Evolutionary conservation across 345 rosid genomes (phyloP).

Genomic region (Melaleuca alternifolia): DNA sequence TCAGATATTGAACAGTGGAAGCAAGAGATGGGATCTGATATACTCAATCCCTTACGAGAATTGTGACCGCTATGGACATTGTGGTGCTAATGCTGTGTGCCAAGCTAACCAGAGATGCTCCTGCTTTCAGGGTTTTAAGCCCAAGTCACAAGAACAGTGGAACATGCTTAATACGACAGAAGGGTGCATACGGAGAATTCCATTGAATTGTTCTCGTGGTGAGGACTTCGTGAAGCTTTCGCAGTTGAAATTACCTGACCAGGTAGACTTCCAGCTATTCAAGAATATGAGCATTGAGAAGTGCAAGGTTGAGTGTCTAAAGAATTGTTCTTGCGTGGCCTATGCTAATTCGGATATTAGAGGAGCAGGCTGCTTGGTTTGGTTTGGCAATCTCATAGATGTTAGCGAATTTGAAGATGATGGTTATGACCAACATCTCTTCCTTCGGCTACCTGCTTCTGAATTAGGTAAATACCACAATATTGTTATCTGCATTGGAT

Average conservation of each 20-base stretch:
- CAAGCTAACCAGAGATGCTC: neutral
- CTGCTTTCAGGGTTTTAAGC: slow-evolving; percentile 26
- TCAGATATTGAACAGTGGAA: neutral
- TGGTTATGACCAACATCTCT: neutral
- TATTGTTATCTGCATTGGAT: neutral
- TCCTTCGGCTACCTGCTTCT: neutral
- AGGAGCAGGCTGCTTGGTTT: slow-evolving; percentile 21
- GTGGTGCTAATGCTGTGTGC: neutral
- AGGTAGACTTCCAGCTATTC: slow-evolving; percentile 8
- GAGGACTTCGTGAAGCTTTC: neutral
- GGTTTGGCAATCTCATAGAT: slow-evolving; percentile 7
- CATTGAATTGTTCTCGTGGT: neutral
- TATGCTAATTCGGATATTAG: slow-evolving; percentile 10
- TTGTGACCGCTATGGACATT: neutral
- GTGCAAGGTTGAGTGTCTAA: slow-evolving; percentile 10
- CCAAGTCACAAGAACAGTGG: slow-evolving; percentile 17
- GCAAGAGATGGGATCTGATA: neutral
- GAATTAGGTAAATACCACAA: neutral
- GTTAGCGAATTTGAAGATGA: accelerated
- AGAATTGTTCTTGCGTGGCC: slow-evolving; percentile 25
- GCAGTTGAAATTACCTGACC: slow-evolving; percentile 10
- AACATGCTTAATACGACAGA: slow-evolving; percentile 3
- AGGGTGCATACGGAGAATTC: neutral
- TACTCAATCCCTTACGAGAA: neutral
- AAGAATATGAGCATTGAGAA: slow-evolving; percentile 7